Evolutionary conservation across 2,329 filamentous ascomycete species (phyloP).

Genomic region (Reticulascus tulasneorum): DNA sequence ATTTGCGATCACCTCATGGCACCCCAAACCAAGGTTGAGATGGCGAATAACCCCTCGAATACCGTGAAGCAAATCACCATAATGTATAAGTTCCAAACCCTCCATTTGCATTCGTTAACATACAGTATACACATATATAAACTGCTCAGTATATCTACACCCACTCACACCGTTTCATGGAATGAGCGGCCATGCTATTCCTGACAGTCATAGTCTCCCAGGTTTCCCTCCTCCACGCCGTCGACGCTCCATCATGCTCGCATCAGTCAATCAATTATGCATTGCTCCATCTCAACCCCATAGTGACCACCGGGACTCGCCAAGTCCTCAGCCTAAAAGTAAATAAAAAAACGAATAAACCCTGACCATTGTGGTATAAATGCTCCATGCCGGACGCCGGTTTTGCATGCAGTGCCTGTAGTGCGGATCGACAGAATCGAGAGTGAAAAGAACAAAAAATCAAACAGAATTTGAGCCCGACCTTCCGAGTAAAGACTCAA

Average conservation of each 20-base stretch:
- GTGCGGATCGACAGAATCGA: constrained; percentile 11
- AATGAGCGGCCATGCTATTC: constrained; percentile 5
- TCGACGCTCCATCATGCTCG: no score
- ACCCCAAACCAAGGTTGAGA: no score
- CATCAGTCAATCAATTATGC: no score
- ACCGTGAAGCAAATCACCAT: no score
- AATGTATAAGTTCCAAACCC: constrained; percentile 7
- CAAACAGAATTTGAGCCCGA: no score
- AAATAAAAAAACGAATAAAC: constrained; percentile 1
- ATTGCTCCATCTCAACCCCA: neutral
- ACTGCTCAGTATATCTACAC: constrained; percentile 18
- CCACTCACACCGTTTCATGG: constrained; percentile 10
- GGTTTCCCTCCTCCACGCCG: neutral
- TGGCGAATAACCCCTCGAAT: no score
- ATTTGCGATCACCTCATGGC: no score
- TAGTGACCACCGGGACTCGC: constrained; percentile 2
- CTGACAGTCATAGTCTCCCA: neutral
- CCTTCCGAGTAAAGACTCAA: no score
- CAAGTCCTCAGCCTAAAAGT: constrained; percentile 5
- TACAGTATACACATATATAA: constrained; percentile 16
- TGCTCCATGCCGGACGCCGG: constrained; percentile 16
- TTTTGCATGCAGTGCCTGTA: constrained; percentile 16
- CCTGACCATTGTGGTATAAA: constrained; percentile 13
- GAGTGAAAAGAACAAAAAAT: constrained; percentile 11
- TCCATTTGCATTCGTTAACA: constrained; percentile 8